Percentiles rank a stretch among this genome's conserved stretches.
phyloP scores from a whole-genome alignment of 106 monocot genomes.

The Allium sativum region DNA sequence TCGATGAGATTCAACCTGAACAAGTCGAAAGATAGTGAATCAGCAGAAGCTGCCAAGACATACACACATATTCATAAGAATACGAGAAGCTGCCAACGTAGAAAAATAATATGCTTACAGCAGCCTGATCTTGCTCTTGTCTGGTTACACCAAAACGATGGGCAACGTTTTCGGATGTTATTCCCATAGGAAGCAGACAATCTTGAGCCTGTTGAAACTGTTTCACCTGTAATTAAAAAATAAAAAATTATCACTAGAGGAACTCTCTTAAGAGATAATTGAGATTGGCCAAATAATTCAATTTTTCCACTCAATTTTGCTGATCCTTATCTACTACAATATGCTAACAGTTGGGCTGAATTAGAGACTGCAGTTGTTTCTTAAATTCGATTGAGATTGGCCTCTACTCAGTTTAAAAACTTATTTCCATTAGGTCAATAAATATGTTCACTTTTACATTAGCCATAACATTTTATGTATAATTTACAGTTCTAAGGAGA shows the following conservation, averaged over 20 bases:
- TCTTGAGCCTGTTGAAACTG: slow-evolving; percentile 47
- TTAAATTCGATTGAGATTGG: no score
- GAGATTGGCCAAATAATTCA: background rate
- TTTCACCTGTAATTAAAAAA: slow-evolving; percentile 26
- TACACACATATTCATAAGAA: no score
- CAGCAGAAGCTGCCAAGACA: no score
- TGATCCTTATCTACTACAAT: no score
- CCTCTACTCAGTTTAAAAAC: no score
- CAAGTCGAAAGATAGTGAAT: background rate
- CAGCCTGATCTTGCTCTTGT: slow-evolving; percentile 82
- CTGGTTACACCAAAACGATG: slow-evolving; percentile 60
- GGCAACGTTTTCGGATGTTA: slow-evolving; percentile 88
- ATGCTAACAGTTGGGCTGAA: background rate
- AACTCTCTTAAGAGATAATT: no score
- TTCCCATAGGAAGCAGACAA: slow-evolving; percentile 85
- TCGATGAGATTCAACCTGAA: slow-evolving; percentile 88
- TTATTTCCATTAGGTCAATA: no score
- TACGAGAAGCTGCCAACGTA: background rate
- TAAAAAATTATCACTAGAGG: no score
- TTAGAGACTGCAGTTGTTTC: background rate
- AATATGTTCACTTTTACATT: no score
- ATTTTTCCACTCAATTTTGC: no score
- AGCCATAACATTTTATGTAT: no score
- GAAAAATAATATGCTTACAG: slow-evolving; percentile 36
- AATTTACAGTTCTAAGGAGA: no score